A percentile compares a stretch with the other conserved stretches of the same genome.
Evolutionary conservation across 1,139 yeast species (phyloP).

Genomic region (Lodderomyces metapsilosis): DNA sequence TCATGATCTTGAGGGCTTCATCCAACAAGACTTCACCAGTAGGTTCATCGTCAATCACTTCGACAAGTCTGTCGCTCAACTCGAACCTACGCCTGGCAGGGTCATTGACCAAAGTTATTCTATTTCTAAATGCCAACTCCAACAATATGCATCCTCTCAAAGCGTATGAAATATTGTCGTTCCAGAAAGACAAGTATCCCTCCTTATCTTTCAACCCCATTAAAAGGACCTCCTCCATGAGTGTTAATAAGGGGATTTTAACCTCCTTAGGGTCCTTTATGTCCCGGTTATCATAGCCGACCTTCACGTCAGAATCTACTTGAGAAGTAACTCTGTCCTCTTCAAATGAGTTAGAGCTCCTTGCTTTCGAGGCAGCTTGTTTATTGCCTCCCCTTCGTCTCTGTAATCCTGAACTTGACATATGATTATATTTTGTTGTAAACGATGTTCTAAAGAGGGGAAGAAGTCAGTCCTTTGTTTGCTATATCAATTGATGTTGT

Average conservation of each 20-base stretch:
- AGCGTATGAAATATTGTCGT: slow-evolving; percentile 94
- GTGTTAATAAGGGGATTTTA: slow-evolving; percentile 69
- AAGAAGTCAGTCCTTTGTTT: neutral
- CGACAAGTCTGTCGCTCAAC: slow-evolving; percentile 79
- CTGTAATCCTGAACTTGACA: slow-evolving; percentile 40
- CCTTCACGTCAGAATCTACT: slow-evolving; percentile 46
- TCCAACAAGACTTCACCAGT: slow-evolving; percentile 96
- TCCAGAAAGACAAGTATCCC: slow-evolving; percentile 96
- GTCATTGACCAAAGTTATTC: slow-evolving; percentile 85
- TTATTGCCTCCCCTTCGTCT: slow-evolving; percentile 47
- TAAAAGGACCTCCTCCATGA: slow-evolving; percentile 93
- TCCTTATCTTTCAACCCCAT: slow-evolving; percentile 94
- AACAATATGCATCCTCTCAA: slow-evolving; percentile 90
- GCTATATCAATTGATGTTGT: neutral
- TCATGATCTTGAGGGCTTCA: slow-evolving; percentile 90
- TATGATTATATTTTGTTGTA: neutral
- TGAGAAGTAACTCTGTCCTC: slow-evolving; percentile 8
- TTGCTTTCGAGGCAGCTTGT: slow-evolving; percentile 14
- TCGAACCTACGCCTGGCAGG: slow-evolving; percentile 92
- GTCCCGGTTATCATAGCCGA: slow-evolving; percentile 84
- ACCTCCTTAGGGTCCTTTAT: slow-evolving; percentile 47
- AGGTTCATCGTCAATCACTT: slow-evolving; percentile 78
- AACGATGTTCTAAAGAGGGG: too few relatives aligned
- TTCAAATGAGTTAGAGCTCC: slow-evolving; percentile 11
- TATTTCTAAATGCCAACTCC: slow-evolving; percentile 89